Evolutionary conservation across 345 rosid species (phyloP).

Genomic region (Passiflora organensis): DNA sequence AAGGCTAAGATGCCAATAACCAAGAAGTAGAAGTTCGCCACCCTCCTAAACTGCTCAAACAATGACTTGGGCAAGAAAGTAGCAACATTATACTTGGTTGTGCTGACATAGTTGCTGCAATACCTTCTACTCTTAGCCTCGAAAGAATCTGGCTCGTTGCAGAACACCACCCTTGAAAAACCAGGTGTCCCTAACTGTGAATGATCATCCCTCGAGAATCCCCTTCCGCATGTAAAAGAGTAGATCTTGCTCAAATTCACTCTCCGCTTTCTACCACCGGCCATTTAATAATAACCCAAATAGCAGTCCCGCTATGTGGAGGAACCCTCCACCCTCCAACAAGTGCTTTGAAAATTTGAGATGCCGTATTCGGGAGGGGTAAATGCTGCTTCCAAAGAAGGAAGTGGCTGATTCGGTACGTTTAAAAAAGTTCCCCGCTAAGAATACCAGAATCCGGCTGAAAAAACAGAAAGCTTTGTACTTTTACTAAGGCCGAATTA

Average conservation of each 20-base stretch:
- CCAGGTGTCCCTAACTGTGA: slow-evolving; percentile 80
- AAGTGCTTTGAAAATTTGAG: too few species aligned
- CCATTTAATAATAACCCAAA: too few species aligned
- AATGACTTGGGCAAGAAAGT: slow-evolving; percentile 87
- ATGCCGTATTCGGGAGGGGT: too few species aligned
- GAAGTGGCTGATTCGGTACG: too few species aligned
- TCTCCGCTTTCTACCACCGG: slow-evolving; percentile 47
- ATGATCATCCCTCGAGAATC: slow-evolving; percentile 60
- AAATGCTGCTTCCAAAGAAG: too few species aligned
- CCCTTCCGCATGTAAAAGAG: slow-evolving; percentile 49
- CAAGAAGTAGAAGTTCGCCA: slow-evolving; percentile 83
- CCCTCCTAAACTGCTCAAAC: slow-evolving; percentile 96
- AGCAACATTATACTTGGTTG: slow-evolving; percentile 70
- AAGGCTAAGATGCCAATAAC: slow-evolving; percentile 66
- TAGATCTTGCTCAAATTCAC: slow-evolving; percentile 69
- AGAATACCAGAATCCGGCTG: too few species aligned
- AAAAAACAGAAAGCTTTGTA: too few species aligned
- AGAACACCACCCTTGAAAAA: slow-evolving; percentile 70
- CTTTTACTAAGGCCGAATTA: too few species aligned
- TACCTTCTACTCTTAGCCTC: slow-evolving; percentile 56
- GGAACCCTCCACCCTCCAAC: too few species aligned
- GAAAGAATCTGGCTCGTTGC: slow-evolving; percentile 64
- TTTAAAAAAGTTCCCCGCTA: too few species aligned
- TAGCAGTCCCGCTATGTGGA: too few species aligned
- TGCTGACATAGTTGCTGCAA: slow-evolving; percentile 53